These are phyloP conservation scores for Candida labiduridarum DNA, from an alignment of 1,139 yeast genomes.

Conservation along the genomic window DNA sequence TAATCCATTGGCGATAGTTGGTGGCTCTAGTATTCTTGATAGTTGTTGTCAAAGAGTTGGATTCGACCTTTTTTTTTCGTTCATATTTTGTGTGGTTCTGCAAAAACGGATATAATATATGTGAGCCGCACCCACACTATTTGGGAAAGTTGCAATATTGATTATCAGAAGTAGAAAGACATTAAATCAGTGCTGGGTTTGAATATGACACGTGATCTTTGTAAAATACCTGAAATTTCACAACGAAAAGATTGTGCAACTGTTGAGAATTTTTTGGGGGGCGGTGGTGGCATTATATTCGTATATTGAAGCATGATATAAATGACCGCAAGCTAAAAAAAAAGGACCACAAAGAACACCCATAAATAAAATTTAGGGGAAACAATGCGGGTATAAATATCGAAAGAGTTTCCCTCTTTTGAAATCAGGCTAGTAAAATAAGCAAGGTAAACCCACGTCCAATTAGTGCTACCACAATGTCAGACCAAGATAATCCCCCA, in stretches of 20 bases:
- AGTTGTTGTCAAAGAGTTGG: not conserved
- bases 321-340: not conserved
- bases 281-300: not conserved
- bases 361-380: not conserved
- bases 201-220: too few species aligned
- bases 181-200: too few species aligned
- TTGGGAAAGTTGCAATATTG: not conserved
- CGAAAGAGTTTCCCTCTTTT: not conserved
- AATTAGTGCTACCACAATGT: not conserved
- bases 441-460: not conserved
- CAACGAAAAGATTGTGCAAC: too few species aligned
- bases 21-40: not conserved
- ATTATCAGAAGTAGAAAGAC: not conserved
- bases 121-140: too few species aligned
- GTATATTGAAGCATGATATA: not conserved
- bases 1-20: conserved; percentile 50
- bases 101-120: not conserved
- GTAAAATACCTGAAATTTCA: too few species aligned
- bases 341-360: not conserved
- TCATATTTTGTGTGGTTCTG: conserved; percentile 4
- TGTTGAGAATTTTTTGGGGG: not conserved
- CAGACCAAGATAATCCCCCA: not conserved
- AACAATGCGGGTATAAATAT: not conserved
- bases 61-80: not conserved
- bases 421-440: not conserved